Base-by-base conservation (phyloP, 2,329 filamentous ascomycete species). In the Fusarium liriodendri region DNA sequence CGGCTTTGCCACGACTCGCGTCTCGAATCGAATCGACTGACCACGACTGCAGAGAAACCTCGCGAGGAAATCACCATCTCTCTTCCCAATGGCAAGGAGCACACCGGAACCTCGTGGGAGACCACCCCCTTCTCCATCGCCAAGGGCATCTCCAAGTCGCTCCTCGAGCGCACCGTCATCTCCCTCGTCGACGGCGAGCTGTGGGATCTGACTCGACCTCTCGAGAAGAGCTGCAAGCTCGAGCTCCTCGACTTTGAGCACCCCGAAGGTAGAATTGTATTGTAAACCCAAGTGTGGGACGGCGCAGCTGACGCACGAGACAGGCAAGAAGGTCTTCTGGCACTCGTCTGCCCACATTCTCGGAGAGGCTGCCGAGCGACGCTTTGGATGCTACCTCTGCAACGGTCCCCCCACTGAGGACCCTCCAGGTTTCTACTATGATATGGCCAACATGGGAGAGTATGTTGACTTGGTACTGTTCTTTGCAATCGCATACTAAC, bases 261-360 rank as follows among this genome's bases (percentile, higher is more conserved):
- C 62, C 77, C 79, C 18, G 83, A 84, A 76, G 83, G 81, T 82
- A 60, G n/a, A 14, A 27, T 18, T 18, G 27, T 62, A 29, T 22
- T 13, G 2, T 22, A 40, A 8, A 13, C 5, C n/a, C n/a, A 16
- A 16, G 27, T 27, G n/a, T 11, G 57, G 13, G 13, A 13, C 29
- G 14, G 42, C 14, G 18, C 27, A 11, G 16, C 68, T 69, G 42
- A 71, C 55, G 54, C 33, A 20, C 14, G 55, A 22, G 33, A 5
- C 63, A 84, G 96, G 95, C 79, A 95, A 97, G 86, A 94, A 94
- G 82, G 96, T 98, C 66, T 99, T 98, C 86, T 99, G 96, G 96
- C 97, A 98, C 84, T 97, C 95, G 22, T 96, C 93, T 79, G 97
- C 97, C 52, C 97, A 99, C 83, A 92, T 97, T 74, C 90, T 99